Conservation (phyloP, 2,329 filamentous ascomycete genomes). For the Calonectria ilicicola region DNA sequence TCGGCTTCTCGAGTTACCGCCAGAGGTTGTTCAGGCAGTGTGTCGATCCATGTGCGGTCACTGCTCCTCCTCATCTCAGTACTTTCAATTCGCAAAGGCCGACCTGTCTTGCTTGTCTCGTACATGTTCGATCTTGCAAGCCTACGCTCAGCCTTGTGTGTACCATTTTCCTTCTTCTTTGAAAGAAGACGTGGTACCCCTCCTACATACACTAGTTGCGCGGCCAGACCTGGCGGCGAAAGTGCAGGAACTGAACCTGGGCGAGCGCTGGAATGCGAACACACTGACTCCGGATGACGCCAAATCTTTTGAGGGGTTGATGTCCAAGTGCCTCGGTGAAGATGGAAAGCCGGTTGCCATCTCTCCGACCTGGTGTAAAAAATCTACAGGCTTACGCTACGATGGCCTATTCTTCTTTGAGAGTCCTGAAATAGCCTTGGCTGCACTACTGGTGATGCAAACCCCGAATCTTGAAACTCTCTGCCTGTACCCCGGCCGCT, state of each 20-base stretch:
- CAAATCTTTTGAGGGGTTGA: background rate
- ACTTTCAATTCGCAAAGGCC: background rate
- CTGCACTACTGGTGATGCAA: background rate
- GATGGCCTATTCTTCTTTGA: background rate
- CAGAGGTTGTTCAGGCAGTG: conserved; percentile 1
- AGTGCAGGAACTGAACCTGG: background rate
- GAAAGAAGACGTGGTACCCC: background rate
- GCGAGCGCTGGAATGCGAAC: background rate
- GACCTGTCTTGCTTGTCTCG: background rate
- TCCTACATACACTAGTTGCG: background rate
- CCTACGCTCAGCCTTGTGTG: background rate
- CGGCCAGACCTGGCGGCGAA: conserved; percentile 7
- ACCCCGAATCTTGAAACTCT: background rate
- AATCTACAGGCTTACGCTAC: no score
- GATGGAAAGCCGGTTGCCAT: background rate
- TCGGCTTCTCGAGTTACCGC: conserved; percentile 1
- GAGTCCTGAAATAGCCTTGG: background rate
- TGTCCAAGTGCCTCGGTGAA: background rate
- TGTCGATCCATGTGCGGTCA: background rate
- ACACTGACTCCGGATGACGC: background rate
- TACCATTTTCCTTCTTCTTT: background rate
- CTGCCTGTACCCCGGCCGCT: background rate
- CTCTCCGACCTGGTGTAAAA: background rate
- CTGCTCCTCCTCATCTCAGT: background rate
- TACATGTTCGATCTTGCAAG: conserved; percentile 7